phyloP scores from a whole-genome alignment of 768 basidiomycete genomes.

The Hericium coralloides region DNA sequence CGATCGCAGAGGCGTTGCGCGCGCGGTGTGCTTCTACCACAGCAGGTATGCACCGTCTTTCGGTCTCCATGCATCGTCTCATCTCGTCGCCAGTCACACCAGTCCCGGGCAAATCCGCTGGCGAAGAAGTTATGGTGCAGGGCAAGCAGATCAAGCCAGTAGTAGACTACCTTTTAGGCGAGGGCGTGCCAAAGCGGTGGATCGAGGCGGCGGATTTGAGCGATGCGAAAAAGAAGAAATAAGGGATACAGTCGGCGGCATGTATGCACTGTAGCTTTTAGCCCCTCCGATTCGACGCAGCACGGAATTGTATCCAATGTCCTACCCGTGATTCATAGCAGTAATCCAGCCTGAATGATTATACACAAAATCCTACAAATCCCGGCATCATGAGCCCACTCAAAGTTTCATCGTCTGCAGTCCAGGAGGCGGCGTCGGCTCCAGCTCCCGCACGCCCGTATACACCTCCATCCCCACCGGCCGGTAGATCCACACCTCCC shows the following conservation, averaged over 20 bases:
- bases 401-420: not conserved
- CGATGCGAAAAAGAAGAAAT: constrained; percentile 32
- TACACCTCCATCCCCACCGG: constrained; percentile 35
- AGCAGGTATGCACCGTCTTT: constrained; percentile 40
- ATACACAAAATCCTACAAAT: not conserved
- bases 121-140: constrained; percentile 72
- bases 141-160: constrained; percentile 71
- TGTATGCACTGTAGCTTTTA: too few species aligned
- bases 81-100: constrained; percentile 41
- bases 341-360: too few species aligned
- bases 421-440: not conserved
- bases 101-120: constrained; percentile 45
- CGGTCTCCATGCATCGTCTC: not conserved
- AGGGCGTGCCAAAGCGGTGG: constrained; percentile 79
- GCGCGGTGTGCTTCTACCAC: constrained; percentile 75
- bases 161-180: constrained; percentile 52
- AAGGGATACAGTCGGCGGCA: not conserved
- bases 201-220: constrained; percentile 45
- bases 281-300: too few species aligned
- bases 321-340: too few species aligned
- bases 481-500: constrained; percentile 51
- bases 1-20: constrained; percentile 71
- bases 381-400: not conserved
- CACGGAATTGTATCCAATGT: too few species aligned
- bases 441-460: constrained; percentile 13